These are phyloP conservation scores for Stephanodiscus triporus DNA, from an alignment of 108 stramenopile species.

Conservation along the genomic window DNA sequence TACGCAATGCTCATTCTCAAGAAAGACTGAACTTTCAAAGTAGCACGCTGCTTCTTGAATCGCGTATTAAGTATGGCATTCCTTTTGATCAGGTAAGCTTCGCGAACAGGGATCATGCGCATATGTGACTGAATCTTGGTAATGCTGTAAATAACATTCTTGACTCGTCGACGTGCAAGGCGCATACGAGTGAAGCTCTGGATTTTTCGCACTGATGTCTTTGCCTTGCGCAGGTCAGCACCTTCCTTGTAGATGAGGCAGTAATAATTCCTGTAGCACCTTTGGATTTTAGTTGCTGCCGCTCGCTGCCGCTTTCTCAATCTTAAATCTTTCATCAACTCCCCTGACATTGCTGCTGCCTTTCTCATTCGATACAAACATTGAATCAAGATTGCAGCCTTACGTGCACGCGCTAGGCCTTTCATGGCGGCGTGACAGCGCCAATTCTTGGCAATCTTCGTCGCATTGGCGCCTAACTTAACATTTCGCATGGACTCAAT, in stretches of 20 bases:
- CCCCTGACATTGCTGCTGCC: slow-evolving; percentile 28
- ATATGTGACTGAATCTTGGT: slow-evolving; percentile 34
- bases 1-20: slow-evolving; percentile 53
- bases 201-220: slow-evolving; percentile 33
- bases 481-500: slow-evolving; percentile 58
- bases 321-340: slow-evolving; percentile 41
- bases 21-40: slow-evolving; percentile 70
- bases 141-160: slow-evolving; percentile 22
- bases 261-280: slow-evolving; percentile 38
- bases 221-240: slow-evolving; percentile 32
- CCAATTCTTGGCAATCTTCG: slow-evolving; percentile 45
- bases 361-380: slow-evolving; percentile 26
- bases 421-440: slow-evolving; percentile 30
- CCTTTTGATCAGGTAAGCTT: slow-evolving; percentile 20
- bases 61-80: slow-evolving; percentile 31
- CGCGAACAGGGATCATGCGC: slow-evolving; percentile 20
- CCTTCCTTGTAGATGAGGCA: slow-evolving; percentile 32
- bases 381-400: slow-evolving; percentile 38
- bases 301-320: slow-evolving; percentile 32
- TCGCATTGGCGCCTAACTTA: slow-evolving; percentile 50
- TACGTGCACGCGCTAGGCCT: slow-evolving; percentile 9
- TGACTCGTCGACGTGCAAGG: slow-evolving; percentile 38
- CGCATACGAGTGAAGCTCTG: slow-evolving; percentile 41
- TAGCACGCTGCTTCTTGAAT: slow-evolving; percentile 33
- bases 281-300: slow-evolving; percentile 42